These are phyloP conservation scores for Lepraria neglecta DNA, from an alignment of 495 filamentous ascomycete genomes.

Conservation along the genomic window DNA sequence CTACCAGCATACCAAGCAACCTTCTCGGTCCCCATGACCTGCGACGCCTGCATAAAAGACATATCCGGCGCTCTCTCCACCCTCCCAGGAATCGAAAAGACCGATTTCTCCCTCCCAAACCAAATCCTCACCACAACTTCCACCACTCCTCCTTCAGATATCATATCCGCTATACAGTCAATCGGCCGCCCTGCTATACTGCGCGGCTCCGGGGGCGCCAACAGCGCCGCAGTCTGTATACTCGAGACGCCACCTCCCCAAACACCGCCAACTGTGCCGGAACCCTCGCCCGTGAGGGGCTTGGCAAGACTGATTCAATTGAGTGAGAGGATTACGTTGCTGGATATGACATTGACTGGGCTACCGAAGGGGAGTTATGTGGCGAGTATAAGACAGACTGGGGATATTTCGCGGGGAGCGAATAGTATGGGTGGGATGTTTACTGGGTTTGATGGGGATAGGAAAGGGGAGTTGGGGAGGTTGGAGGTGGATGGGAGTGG, in stretches of 20 bases:
- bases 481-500: conserved; percentile 60
- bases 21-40: conserved; percentile 91
- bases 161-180: conserved; percentile 78
- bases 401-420: conserved; percentile 80
- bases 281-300: conserved; percentile 61
- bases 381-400: conserved; percentile 77
- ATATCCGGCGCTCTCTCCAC: conserved; percentile 69
- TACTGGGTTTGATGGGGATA: conserved; percentile 45
- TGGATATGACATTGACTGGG: conserved; percentile 84
- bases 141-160: conserved; percentile 74
- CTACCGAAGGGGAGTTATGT: conserved; percentile 74
- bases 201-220: conserved; percentile 75
- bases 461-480: conserved; percentile 65
- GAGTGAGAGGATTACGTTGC: conserved; percentile 62
- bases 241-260: conserved; percentile 73
- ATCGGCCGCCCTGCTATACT: conserved; percentile 93
- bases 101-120: conserved; percentile 44
- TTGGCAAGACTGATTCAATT: conserved; percentile 79
- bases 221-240: conserved; percentile 91
- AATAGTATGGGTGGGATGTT: conserved; percentile 74
- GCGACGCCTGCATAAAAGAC: conserved; percentile 77
- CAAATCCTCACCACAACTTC: conserved; percentile 44
- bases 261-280: conserved; percentile 35
- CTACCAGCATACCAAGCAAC: conserved; percentile 39
- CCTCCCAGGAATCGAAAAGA: conserved; percentile 52